Evolutionary conservation across 352 stramenopile species (phyloP).

Genomic region (Pythium vanterpoolii): DNA sequence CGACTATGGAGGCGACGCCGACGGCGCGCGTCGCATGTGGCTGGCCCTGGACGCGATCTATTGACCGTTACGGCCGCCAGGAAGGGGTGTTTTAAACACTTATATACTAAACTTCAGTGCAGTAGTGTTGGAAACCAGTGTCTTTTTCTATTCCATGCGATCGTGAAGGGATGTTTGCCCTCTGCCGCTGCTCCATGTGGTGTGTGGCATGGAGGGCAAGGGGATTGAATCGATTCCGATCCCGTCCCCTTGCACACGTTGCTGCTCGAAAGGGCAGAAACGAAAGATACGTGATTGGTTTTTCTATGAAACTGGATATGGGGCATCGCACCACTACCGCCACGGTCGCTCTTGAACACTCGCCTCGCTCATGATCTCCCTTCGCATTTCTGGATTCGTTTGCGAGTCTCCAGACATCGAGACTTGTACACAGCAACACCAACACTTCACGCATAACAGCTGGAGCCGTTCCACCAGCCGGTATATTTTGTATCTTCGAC

Average conservation of each 20-base stretch:
- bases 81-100: conserved; percentile 14
- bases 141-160: conserved; percentile 30
- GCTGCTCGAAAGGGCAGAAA: conserved; percentile 28
- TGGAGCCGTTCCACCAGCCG: neutral
- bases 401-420: neutral
- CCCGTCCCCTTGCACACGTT: neutral
- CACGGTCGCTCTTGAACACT: neutral
- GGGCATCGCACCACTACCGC: neutral
- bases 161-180: conserved; percentile 23
- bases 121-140: conserved; percentile 14
- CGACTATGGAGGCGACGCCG: conserved; percentile 38
- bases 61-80: conserved; percentile 18
- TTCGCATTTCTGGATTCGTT: conserved; percentile 16
- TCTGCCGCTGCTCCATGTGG: neutral
- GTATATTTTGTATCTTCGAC: conserved; percentile 1
- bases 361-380: neutral
- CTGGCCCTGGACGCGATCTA: conserved; percentile 35
- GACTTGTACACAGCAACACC: neutral
- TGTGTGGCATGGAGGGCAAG: neutral
- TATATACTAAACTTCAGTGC: conserved; percentile 8
- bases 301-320: conserved; percentile 34
- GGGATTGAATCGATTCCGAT: neutral
- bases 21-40: conserved; percentile 59
- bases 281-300: conserved; percentile 26
- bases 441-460: neutral